Evolutionary conservation across 2,329 filamentous ascomycete genomes (phyloP).

Genomic region (Alternaria consortialis): DNA sequence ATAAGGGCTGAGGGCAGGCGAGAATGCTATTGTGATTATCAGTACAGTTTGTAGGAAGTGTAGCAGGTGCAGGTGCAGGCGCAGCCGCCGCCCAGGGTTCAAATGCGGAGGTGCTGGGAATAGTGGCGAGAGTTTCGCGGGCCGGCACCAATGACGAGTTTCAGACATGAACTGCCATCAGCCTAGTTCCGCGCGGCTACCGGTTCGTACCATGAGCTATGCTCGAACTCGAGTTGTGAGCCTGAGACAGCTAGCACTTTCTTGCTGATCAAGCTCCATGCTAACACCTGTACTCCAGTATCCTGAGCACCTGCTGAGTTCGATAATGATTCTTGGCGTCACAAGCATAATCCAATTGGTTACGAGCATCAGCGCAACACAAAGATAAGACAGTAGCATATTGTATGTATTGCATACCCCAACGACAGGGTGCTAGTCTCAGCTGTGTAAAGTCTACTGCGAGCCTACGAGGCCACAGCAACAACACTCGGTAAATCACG

Average conservation of each 20-base stretch:
- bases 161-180: constrained; percentile 22
- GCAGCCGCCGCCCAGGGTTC: constrained; percentile 20
- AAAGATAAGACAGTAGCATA: not conserved
- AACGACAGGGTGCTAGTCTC: not conserved
- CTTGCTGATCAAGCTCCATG: not conserved
- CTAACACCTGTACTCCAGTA: not conserved
- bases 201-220: constrained; percentile 1
- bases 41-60: constrained; percentile 22
- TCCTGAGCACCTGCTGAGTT: not conserved
- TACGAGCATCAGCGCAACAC: not conserved
- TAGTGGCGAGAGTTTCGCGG: constrained; percentile 28
- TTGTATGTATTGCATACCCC: not conserved
- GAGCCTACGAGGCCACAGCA: constrained; percentile 31
- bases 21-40: constrained; percentile 12
- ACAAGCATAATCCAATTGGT: not conserved
- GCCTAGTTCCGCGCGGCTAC: constrained; percentile 8
- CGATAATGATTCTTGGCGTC: not conserved
- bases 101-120: constrained; percentile 19
- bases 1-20: constrained; percentile 7
- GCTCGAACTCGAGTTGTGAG: not conserved
- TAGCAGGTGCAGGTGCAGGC: constrained; percentile 7
- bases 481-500: constrained; percentile 76
- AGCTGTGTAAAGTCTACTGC: not conserved
- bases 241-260: not conserved
- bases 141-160: constrained; percentile 26